phyloP scores from a whole-genome alignment of 805 yeast species.

The Schizosaccharomyces cryophilus region DNA sequence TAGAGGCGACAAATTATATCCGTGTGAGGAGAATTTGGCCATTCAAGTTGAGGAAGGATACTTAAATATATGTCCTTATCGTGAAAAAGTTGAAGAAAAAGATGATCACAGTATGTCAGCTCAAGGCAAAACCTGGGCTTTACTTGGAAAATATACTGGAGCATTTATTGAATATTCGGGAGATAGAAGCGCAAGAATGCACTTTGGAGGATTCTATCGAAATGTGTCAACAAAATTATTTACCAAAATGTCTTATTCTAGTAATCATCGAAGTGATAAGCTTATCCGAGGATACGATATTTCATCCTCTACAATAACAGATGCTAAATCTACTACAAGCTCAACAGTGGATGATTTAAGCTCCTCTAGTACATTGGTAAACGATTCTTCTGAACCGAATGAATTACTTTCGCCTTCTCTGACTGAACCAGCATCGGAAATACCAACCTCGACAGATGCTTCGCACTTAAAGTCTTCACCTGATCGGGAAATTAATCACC shows the following conservation, averaged over 20 bases:
- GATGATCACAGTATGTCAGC: background rate
- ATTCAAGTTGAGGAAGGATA: constrained; percentile 36
- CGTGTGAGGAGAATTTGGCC: constrained; percentile 27
- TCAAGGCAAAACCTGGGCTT: constrained; percentile 6
- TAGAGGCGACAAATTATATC: constrained; percentile 19
- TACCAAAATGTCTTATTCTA: background rate
- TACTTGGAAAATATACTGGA: constrained; percentile 9
- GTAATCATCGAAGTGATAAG: background rate
- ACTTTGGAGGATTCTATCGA: background rate
- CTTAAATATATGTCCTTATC: constrained; percentile 17
- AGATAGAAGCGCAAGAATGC: constrained; percentile 10
- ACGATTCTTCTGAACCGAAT: constrained; percentile 1
- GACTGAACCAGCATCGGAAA: background rate
- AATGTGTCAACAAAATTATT: background rate
- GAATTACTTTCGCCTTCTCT: background rate
- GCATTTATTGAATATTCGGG: constrained; percentile 9
- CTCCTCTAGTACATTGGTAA: background rate
- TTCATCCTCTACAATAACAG: background rate
- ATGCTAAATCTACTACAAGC: background rate
- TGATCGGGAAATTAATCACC: constrained; percentile 25
- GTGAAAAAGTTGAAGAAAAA: background rate
- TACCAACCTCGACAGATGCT: background rate
- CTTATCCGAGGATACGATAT: background rate
- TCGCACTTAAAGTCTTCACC: background rate
- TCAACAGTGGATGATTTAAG: background rate